A percentile compares a stretch with the other conserved stretches of the same genome.
phyloP scores from a whole-genome alignment of 2,329 filamentous ascomycete genomes.

The Clathrospora elynae region DNA sequence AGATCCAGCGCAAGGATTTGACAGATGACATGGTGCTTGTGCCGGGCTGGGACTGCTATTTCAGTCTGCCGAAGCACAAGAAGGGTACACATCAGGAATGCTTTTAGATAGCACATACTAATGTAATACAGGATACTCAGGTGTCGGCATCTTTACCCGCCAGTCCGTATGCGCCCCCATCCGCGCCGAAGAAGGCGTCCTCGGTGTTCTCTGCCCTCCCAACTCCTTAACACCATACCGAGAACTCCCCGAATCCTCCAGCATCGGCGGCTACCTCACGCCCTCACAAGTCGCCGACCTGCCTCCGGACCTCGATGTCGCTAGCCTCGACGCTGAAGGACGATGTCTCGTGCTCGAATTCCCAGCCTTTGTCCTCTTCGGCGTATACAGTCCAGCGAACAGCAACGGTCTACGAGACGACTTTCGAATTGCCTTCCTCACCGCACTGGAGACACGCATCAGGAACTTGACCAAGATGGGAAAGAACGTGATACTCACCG shows the following conservation, averaged over 20 bases:
- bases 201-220: constrained; percentile 76
- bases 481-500: constrained; percentile 83
- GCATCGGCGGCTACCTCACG: constrained; percentile 87
- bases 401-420: constrained; percentile 81
- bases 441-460: constrained; percentile 79
- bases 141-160: constrained; percentile 93
- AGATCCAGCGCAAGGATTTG: constrained; percentile 92
- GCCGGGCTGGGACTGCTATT: constrained; percentile 94
- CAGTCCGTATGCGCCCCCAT: constrained; percentile 84
- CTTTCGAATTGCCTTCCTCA: constrained; percentile 80
- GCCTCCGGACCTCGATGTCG: constrained; percentile 62
- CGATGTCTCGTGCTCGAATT: constrained; percentile 92
- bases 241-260: constrained; percentile 72
- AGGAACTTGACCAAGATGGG: constrained; percentile 81
- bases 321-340: constrained; percentile 83
- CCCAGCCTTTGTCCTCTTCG: constrained; percentile 89
- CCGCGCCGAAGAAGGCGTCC: constrained; percentile 90
- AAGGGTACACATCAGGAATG: constrained; percentile 65
- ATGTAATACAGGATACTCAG: constrained; percentile 75
- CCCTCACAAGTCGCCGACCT: constrained; percentile 67
- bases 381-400: constrained; percentile 89
- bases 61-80: constrained; percentile 90
- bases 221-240: constrained; percentile 73
- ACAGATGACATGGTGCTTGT: constrained; percentile 95
- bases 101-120: constrained; percentile 14